phyloP scores from a whole-genome alignment of 306 rosid species.

The Abrus precatorius region DNA sequence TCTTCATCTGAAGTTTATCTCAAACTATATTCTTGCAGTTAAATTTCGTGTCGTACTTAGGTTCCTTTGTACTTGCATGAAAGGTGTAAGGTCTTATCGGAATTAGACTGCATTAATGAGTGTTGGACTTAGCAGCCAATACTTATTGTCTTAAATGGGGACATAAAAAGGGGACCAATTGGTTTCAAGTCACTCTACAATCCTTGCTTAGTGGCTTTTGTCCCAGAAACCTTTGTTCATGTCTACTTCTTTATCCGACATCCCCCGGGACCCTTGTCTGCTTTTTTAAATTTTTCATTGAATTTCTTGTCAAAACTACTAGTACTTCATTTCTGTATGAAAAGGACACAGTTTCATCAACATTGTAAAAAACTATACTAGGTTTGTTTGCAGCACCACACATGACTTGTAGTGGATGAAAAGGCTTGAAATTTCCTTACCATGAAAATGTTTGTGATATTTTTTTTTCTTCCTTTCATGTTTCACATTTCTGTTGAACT shows the following conservation, averaged over 20 bases:
- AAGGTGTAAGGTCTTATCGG: constrained; percentile 64
- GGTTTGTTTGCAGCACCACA: constrained; percentile 61
- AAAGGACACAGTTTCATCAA: constrained; percentile 49
- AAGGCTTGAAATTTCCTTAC: constrained; percentile 61
- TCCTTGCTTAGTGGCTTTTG: constrained; percentile 71
- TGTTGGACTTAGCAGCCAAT: constrained; percentile 70
- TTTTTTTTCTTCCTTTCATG: constrained; percentile 35
- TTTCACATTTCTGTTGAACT: constrained; percentile 44
- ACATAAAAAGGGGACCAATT: constrained; percentile 81
- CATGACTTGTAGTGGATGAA: constrained; percentile 68
- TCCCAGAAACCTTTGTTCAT: constrained; percentile 64
- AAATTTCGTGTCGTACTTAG: constrained; percentile 30
- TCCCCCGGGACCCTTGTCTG: constrained; percentile 74
- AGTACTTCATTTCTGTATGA: constrained; percentile 53
- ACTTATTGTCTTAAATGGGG: constrained; percentile 64
- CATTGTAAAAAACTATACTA: constrained; percentile 24
- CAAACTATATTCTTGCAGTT: constrained; percentile 36
- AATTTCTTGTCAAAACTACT: constrained; percentile 40
- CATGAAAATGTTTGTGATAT: constrained; percentile 56
- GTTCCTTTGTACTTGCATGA: constrained; percentile 50
- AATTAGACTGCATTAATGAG: constrained; percentile 64
- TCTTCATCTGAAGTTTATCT: constrained; percentile 32
- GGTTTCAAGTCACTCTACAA: constrained; percentile 72
- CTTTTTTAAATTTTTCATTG: constrained; percentile 36
- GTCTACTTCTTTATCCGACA: constrained; percentile 83